Evolutionary conservation across 2,329 filamentous ascomycete species (phyloP).

Genomic region (Aphanocladium album): DNA sequence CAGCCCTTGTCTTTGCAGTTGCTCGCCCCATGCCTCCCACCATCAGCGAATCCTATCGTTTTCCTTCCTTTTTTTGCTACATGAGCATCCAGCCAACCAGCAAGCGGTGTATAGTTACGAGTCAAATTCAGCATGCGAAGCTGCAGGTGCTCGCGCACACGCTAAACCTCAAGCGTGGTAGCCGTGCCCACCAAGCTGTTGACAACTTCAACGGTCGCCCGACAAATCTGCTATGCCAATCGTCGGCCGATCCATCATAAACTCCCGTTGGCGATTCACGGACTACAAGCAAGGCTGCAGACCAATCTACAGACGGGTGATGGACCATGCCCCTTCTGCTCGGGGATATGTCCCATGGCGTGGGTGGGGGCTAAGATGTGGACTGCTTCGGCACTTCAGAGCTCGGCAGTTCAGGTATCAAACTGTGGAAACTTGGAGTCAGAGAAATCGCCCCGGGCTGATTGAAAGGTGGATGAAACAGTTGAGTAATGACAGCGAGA

Average conservation of each 20-base stretch:
- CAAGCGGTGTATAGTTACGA: neutral
- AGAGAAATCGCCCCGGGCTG: neutral
- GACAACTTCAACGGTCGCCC: neutral
- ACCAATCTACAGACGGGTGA: too few species aligned
- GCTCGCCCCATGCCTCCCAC: too few species aligned
- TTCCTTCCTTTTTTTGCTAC: slow-evolving; percentile 1
- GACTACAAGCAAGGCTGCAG: too few species aligned
- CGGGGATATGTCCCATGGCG: neutral
- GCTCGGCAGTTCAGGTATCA: slow-evolving; percentile 1
- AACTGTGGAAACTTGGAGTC: neutral
- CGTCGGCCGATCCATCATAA: neutral
- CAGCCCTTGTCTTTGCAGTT: too few species aligned
- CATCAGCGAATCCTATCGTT: neutral
- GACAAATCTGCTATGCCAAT: neutral
- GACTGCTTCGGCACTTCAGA: neutral
- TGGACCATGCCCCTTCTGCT: too few species aligned
- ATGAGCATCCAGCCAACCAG: too few species aligned
- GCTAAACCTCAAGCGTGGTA: neutral
- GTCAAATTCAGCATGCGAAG: neutral
- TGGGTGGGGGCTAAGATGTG: neutral
- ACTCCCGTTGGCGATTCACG: too few species aligned
- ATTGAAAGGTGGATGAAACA: too few species aligned
- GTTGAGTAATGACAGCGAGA: too few species aligned
- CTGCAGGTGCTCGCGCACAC: neutral
- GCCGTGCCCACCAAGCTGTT: neutral